Evolutionary conservation across 164 flowering plant species (phyloP).

Genomic region (Paratinospora sagittata): DNA sequence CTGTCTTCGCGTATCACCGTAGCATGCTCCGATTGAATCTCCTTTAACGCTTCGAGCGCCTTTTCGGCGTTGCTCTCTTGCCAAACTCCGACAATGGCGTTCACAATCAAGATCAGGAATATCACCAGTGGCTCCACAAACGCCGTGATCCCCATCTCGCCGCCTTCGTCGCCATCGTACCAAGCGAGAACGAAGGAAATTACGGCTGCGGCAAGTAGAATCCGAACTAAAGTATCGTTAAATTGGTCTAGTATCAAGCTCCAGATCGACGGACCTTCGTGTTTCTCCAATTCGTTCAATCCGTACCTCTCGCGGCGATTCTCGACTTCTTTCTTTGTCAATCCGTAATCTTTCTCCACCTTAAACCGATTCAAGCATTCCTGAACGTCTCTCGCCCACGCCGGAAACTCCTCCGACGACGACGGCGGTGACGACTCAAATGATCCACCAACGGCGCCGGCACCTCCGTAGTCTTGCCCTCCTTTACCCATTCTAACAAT

Average conservation of each 20-base stretch:
- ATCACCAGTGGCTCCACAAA: slow-evolving; percentile 54
- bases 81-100: slow-evolving; percentile 57
- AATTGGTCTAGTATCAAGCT: slow-evolving; percentile 42
- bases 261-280: slow-evolving; percentile 38
- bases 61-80: slow-evolving; percentile 56
- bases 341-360: slow-evolving; percentile 21
- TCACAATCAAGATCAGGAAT: slow-evolving; percentile 44
- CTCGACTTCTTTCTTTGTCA: slow-evolving; percentile 33
- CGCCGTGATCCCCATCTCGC: slow-evolving; percentile 46
- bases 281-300: slow-evolving; percentile 46
- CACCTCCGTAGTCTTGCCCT: slow-evolving; percentile 35
- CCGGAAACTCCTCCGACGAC: slow-evolving; percentile 29
- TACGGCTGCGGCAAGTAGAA: slow-evolving; percentile 41
- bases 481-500: slow-evolving; percentile 47
- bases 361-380: slow-evolving; percentile 41
- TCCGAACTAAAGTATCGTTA: slow-evolving; percentile 45
- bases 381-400: slow-evolving; percentile 53
- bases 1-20: slow-evolving; percentile 34
- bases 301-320: slow-evolving; percentile 30
- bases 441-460: background rate
- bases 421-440: too few relatives aligned
- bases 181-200: slow-evolving; percentile 47
- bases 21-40: slow-evolving; percentile 47
- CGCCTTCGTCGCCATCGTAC: slow-evolving; percentile 47
- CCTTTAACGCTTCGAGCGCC: slow-evolving; percentile 49